phyloP scores from a whole-genome alignment of 1,284 basidiomycete genomes.

The Amylostereum areolatum region DNA sequence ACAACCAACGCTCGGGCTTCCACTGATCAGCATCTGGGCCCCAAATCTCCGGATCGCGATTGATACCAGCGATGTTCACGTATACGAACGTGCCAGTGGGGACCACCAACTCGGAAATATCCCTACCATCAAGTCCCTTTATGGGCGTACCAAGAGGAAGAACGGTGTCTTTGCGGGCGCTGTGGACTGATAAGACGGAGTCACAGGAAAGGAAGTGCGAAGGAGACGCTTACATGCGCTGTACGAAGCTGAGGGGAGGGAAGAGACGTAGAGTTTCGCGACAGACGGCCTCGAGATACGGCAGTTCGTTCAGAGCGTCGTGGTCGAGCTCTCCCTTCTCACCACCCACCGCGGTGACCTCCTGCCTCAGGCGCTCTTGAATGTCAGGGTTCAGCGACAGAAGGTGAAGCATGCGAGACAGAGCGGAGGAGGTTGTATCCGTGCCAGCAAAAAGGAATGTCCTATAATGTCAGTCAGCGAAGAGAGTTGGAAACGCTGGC shows the following conservation, averaged over 20 bases:
- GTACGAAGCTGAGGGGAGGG: constrained; percentile 7
- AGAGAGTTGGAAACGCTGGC: neutral
- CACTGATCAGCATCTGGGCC: constrained; percentile 21
- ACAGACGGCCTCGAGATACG: constrained; percentile 27
- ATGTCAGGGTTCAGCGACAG: constrained; percentile 17
- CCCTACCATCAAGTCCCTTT: constrained; percentile 1
- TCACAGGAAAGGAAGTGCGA: neutral
- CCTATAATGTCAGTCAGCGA: constrained; percentile 5
- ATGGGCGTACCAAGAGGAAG: constrained; percentile 5
- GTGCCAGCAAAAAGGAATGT: constrained; percentile 23
- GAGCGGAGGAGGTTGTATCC: constrained; percentile 22
- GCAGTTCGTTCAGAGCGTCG: constrained; percentile 22
- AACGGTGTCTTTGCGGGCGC: constrained; percentile 14
- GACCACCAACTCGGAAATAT: constrained; percentile 2
- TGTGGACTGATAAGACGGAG: neutral
- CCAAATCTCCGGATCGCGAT: constrained; percentile 15
- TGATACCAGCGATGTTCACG: constrained; percentile 14
- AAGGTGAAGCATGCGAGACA: constrained; percentile 19
- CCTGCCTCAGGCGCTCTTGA: constrained; percentile 20
- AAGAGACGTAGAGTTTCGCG: constrained; percentile 24
- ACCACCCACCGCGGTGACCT: constrained; percentile 15
- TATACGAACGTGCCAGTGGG: constrained; percentile 12
- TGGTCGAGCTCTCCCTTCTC: constrained; percentile 18
- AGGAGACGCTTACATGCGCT: neutral
- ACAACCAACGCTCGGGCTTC: constrained; percentile 21